Percentiles rank a stretch among this genome's conserved stretches.
Conservation (phyloP, 2,329 filamentous ascomycete genomes). For the Xylariaceae sp. region DNA sequence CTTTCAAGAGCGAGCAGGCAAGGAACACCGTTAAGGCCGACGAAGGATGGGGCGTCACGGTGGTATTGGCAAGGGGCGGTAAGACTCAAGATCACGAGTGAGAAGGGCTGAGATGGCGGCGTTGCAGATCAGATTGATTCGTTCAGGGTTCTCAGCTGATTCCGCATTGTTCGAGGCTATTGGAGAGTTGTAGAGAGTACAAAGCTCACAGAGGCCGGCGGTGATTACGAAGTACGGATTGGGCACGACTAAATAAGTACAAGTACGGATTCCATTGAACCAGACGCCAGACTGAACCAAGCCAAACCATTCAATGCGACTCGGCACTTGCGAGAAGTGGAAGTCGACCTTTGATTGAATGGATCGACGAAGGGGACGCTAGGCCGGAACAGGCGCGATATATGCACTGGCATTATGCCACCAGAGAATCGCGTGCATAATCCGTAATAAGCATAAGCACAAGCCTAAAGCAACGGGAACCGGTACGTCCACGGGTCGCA, state of each 20-base stretch:
- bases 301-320: neutral
- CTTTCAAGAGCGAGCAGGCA: no score
- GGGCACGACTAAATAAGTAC: neutral
- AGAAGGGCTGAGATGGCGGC: neutral
- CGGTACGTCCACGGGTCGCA: no score
- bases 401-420: constrained; percentile 20
- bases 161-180: neutral
- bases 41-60: neutral
- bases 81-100: neutral
- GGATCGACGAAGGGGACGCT: neutral
- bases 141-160: constrained; percentile 1
- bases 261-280: neutral
- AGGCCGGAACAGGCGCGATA: neutral
- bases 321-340: neutral
- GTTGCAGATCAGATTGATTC: neutral
- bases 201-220: constrained; percentile 17
- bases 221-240: neutral
- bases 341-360: neutral
- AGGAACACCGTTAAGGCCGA: no score
- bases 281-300: no score
- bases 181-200: neutral
- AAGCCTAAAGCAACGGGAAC: neutral
- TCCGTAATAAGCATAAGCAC: neutral
- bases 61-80: neutral
- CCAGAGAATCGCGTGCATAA: neutral